phyloP scores from a whole-genome alignment of 108 stramenopile genomes.

The Discostella stelligeroides region DNA sequence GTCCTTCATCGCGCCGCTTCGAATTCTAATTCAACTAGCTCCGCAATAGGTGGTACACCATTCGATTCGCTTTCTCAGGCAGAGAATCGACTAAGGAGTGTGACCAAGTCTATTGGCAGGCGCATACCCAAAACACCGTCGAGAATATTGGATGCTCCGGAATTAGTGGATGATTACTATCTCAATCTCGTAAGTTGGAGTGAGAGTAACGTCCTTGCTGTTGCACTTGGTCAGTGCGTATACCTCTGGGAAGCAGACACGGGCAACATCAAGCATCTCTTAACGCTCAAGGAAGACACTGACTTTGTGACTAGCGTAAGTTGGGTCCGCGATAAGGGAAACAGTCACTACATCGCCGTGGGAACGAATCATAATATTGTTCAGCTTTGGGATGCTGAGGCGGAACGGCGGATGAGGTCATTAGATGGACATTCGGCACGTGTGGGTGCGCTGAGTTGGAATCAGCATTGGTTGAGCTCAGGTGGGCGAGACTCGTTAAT shows the following conservation, averaged over 20 bases:
- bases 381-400: slow-evolving; percentile 70
- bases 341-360: slow-evolving; percentile 73
- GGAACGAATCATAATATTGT: slow-evolving; percentile 66
- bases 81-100: slow-evolving; percentile 33
- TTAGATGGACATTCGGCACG: slow-evolving; percentile 92
- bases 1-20: slow-evolving; percentile 46
- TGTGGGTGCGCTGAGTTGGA: slow-evolving; percentile 96
- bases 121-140: slow-evolving; percentile 95
- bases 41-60: slow-evolving; percentile 11
- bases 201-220: slow-evolving; percentile 92
- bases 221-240: slow-evolving; percentile 96
- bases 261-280: slow-evolving; percentile 94
- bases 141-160: slow-evolving; percentile 97
- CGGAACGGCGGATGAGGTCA: slow-evolving; percentile 71
- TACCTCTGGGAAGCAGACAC: slow-evolving; percentile 99
- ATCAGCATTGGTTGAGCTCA: slow-evolving; percentile 88
- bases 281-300: slow-evolving; percentile 65
- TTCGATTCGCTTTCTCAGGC: slow-evolving; percentile 41
- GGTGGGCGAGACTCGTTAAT: slow-evolving; percentile 92
- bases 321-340: slow-evolving; percentile 71
- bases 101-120: slow-evolving; percentile 74
- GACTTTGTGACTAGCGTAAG: slow-evolving; percentile 96
- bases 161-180: slow-evolving; percentile 97
- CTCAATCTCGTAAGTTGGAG: slow-evolving; percentile 96
- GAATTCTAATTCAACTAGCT: slow-evolving; percentile 59